These are phyloP conservation scores for Solanum neorickii DNA, from an alignment of 257 asterid species.

Conservation along the genomic window DNA sequence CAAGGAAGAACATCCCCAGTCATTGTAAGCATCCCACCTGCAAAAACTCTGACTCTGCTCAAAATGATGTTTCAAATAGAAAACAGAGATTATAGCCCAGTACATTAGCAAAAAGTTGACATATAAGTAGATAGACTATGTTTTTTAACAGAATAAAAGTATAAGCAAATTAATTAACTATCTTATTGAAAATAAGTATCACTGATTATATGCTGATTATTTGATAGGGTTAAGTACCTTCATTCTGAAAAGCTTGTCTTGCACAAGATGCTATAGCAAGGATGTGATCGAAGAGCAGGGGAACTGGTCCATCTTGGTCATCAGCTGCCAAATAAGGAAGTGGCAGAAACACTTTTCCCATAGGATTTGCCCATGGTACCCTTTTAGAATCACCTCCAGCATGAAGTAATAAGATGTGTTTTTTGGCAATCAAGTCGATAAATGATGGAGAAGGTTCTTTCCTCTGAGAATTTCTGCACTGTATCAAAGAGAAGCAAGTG, in stretches of 20 bases:
- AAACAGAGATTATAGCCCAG: neutral
- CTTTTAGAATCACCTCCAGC: constrained; percentile 99
- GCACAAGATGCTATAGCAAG: constrained; percentile 94
- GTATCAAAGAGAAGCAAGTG: constrained; percentile 16
- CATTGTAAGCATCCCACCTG: constrained; percentile 95
- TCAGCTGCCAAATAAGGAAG: constrained; percentile 89
- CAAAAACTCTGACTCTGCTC: neutral
- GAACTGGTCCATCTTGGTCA: constrained; percentile 91
- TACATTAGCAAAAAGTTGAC: neutral
- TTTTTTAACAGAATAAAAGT: neutral
- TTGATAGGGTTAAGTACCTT: constrained; percentile 45
- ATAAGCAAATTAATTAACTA: neutral
- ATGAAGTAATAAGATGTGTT: constrained; percentile 74
- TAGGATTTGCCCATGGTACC: constrained; percentile 99
- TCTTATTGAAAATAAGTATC: neutral
- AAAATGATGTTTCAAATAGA: constrained; percentile 5
- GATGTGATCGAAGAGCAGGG: constrained; percentile 91
- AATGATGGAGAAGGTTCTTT: constrained; percentile 32
- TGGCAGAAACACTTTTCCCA: constrained; percentile 97
- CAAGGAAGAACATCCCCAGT: constrained; percentile 99
- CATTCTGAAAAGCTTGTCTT: constrained; percentile 69
- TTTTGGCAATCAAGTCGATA: constrained; percentile 54
- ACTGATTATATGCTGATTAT: neutral
- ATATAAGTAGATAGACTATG: neutral
- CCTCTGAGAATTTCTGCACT: constrained; percentile 12